A percentile compares a stretch with the other conserved stretches of the same genome.
Evolutionary conservation across 2,329 filamentous ascomycete species (phyloP).

Genomic region (Chrysosporium queenslandicum): DNA sequence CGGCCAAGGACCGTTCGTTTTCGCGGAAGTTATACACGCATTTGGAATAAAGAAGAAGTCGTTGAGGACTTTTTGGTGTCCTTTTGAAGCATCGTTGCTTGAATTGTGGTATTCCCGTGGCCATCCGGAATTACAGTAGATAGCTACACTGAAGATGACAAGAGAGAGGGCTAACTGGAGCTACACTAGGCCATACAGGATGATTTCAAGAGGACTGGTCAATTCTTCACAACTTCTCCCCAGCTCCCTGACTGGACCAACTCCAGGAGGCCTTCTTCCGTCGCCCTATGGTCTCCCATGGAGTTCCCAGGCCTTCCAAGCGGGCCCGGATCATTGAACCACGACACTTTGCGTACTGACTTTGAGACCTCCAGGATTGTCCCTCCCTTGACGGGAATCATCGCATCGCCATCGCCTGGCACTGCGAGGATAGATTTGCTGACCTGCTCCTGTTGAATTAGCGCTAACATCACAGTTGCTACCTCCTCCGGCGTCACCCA

Average conservation of each 20-base stretch:
- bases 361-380: constrained; percentile 49
- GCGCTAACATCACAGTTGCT: constrained; percentile 48
- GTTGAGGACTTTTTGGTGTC: background rate
- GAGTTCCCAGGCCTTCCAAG: constrained; percentile 38
- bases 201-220: no score
- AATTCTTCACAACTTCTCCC: constrained; percentile 29
- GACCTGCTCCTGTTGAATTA: constrained; percentile 42
- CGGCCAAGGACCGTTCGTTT: background rate
- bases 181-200: no score
- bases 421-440: constrained; percentile 27
- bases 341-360: constrained; percentile 42
- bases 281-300: constrained; percentile 33
- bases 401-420: constrained; percentile 22
- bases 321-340: constrained; percentile 47
- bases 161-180: background rate
- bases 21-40: background rate
- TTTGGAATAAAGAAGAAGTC: background rate
- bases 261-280: background rate
- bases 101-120: background rate
- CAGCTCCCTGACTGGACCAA: constrained; percentile 41
- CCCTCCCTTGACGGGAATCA: constrained; percentile 37
- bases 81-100: background rate
- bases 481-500: constrained; percentile 55
- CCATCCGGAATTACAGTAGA: no score
- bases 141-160: no score